A percentile compares a stretch with the other conserved stretches of the same genome.
Conservation (phyloP, 192 early-diverging fungal species). For the Rhizoclosmatium globosum region DNA sequence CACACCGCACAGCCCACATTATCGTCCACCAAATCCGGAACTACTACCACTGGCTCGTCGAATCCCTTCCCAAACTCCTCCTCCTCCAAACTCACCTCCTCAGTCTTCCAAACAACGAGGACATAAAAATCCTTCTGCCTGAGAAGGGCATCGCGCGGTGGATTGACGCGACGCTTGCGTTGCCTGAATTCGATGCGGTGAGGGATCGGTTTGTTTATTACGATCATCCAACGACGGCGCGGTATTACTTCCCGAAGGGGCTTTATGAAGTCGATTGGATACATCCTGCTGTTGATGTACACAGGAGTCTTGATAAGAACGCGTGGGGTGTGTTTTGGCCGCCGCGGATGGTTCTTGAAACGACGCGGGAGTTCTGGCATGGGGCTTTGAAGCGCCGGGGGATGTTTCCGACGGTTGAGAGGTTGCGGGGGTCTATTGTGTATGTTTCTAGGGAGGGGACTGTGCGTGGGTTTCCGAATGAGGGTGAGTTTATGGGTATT, state of each 20-base stretch:
- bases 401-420: background rate
- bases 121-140: conserved; percentile 19
- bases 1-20: background rate
- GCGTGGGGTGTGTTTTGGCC: conserved; percentile 31
- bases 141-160: background rate
- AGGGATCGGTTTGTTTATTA: background rate
- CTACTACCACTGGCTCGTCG: conserved; percentile 34
- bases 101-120: background rate
- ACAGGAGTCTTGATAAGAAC: conserved; percentile 3
- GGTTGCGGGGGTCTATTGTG: background rate
- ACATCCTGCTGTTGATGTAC: conserved; percentile 3
- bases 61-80: conserved; percentile 29
- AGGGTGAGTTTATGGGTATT: conserved; percentile 7
- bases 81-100: conserved; percentile 29
- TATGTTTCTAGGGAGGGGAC: conserved; percentile 6
- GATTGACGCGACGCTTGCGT: conserved; percentile 6
- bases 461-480: conserved; percentile 31
- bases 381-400: conserved; percentile 3
- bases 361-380: conserved; percentile 17
- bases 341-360: conserved; percentile 10
- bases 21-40: conserved; percentile 36
- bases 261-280: conserved; percentile 24
- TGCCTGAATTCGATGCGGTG: conserved; percentile 14
- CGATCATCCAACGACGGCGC: background rate
- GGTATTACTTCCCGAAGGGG: conserved; percentile 8